These are phyloP conservation scores for Hemisphaericaspora subhashii DNA, from an alignment of 1,139 yeast species.

Conservation along the genomic window DNA sequence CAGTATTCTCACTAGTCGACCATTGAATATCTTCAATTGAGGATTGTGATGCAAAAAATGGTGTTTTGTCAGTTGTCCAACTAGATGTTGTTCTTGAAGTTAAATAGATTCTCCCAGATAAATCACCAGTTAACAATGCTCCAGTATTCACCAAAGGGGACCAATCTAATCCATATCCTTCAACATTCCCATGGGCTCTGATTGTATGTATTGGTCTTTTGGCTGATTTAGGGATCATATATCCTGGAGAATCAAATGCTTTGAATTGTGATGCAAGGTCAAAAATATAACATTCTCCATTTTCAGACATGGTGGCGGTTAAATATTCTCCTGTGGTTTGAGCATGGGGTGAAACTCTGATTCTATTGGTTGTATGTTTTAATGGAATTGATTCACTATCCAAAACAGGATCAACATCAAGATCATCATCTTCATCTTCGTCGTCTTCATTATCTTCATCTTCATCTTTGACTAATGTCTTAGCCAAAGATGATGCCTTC, in stretches of 20 bases:
- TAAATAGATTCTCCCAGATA: constrained; percentile 76
- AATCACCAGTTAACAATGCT: constrained; percentile 83
- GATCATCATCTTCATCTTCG: constrained; percentile 69
- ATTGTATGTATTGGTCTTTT: constrained; percentile 87
- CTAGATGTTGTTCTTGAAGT: constrained; percentile 75
- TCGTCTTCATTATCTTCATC: constrained; percentile 65
- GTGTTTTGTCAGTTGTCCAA: constrained; percentile 86
- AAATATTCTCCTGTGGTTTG: constrained; percentile 75
- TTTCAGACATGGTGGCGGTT: constrained; percentile 87
- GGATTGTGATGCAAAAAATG: constrained; percentile 68
- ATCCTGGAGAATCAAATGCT: constrained; percentile 89
- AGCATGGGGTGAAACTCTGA: constrained; percentile 82
- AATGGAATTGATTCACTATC: constrained; percentile 80
- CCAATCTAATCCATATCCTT: constrained; percentile 98
- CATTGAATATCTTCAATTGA: constrained; percentile 96
- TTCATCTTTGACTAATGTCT: constrained; percentile 81
- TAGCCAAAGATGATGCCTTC: constrained; percentile 78
- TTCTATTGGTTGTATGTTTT: constrained; percentile 82
- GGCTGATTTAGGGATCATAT: constrained; percentile 69
- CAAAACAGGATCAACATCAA: constrained; percentile 76
- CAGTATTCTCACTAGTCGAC: constrained; percentile 90
- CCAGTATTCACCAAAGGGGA: constrained; percentile 83
- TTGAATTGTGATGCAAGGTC: constrained; percentile 75
- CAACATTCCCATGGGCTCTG: constrained; percentile 87
- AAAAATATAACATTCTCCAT: constrained; percentile 84